Percentiles rank a stretch among this genome's conserved stretches.
Conservation (phyloP, 2,329 filamentous ascomycete genomes). For the Fusarium sp. region DNA sequence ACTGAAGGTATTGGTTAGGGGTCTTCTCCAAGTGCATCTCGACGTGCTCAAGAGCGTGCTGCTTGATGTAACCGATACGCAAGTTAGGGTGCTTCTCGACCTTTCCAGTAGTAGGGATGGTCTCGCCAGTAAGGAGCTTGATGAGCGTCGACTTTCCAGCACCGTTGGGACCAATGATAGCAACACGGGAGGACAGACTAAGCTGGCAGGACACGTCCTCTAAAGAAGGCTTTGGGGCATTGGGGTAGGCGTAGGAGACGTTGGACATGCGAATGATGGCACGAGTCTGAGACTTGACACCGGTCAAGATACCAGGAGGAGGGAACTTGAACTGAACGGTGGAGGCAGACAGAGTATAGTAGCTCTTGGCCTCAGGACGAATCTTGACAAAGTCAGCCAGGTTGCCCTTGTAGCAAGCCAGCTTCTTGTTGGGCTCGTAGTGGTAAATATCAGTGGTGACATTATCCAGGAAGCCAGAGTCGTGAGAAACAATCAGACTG, state of each 20-base stretch:
- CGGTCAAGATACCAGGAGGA: slow-evolving; percentile 89
- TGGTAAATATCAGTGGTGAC: slow-evolving; percentile 99
- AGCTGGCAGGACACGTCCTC: slow-evolving; percentile 88
- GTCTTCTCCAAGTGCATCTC: slow-evolving; percentile 99
- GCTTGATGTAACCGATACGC: slow-evolving; percentile 99
- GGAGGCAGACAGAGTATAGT: slow-evolving; percentile 92
- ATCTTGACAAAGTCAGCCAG: slow-evolving; percentile 85
- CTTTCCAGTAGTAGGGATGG: slow-evolving; percentile 82
- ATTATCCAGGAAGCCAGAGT: slow-evolving; percentile 95
- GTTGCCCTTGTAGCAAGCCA: slow-evolving; percentile 86
- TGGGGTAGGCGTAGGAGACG: slow-evolving; percentile 94
- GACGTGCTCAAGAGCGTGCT: slow-evolving; percentile 98
- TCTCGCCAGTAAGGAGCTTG: slow-evolving; percentile 94
- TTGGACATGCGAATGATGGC: slow-evolving; percentile 96
- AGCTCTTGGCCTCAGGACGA: slow-evolving; percentile 94
- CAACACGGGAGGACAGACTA: slow-evolving; percentile 88
- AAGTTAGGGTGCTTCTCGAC: slow-evolving; percentile 99
- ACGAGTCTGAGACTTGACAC: slow-evolving; percentile 94
- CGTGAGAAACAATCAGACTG: slow-evolving; percentile 97
- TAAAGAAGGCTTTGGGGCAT: slow-evolving; percentile 86
- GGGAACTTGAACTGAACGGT: slow-evolving; percentile 98
- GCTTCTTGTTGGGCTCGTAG: slow-evolving; percentile 95
- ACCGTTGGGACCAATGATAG: slow-evolving; percentile 97
- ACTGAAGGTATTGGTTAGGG: slow-evolving; percentile 97
- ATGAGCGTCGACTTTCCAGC: slow-evolving; percentile 98